A percentile compares a stretch with the other conserved stretches of the same genome.
phyloP scores from a whole-genome alignment of 495 filamentous ascomycete genomes.

The Lasiosphaeria miniovina region DNA sequence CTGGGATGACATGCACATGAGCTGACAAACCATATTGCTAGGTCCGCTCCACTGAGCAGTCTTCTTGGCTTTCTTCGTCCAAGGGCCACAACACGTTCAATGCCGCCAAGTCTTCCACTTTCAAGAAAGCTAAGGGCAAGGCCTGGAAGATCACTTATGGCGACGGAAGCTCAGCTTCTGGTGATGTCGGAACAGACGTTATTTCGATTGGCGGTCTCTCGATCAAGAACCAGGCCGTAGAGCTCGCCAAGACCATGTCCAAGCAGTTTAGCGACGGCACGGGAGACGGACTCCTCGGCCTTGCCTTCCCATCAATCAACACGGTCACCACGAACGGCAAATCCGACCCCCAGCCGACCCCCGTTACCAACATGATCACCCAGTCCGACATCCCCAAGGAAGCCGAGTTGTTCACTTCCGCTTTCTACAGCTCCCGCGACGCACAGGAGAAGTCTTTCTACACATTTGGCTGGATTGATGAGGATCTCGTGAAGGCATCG shows the following conservation, averaged over 20 bases:
- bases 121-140: slow-evolving; percentile 45
- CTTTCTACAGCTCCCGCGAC: slow-evolving; percentile 65
- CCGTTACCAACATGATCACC: slow-evolving; percentile 72
- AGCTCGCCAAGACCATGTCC: slow-evolving; percentile 66
- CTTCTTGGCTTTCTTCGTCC: slow-evolving; percentile 26
- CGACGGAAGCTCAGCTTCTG: slow-evolving; percentile 68
- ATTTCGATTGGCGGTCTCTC: slow-evolving; percentile 65
- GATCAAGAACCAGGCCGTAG: slow-evolving; percentile 66
- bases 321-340: slow-evolving; percentile 49
- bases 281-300: slow-evolving; percentile 72
- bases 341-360: slow-evolving; percentile 60
- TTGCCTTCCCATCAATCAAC: slow-evolving; percentile 70
- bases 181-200: slow-evolving; percentile 66
- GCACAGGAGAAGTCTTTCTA: slow-evolving; percentile 63
- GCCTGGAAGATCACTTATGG: slow-evolving; percentile 73
- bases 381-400: slow-evolving; percentile 62
- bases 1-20: background rate
- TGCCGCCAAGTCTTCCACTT: slow-evolving; percentile 60
- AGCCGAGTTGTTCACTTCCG: slow-evolving; percentile 69
- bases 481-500: slow-evolving; percentile 55
- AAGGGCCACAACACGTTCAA: slow-evolving; percentile 54
- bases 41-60: slow-evolving; percentile 62
- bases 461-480: slow-evolving; percentile 76
- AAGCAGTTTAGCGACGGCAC: slow-evolving; percentile 54
- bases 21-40: slow-evolving; percentile 28